These are phyloP conservation scores for Alternaria alternata DNA, from an alignment of 2,329 filamentous ascomycete genomes.

Conservation along the genomic window DNA sequence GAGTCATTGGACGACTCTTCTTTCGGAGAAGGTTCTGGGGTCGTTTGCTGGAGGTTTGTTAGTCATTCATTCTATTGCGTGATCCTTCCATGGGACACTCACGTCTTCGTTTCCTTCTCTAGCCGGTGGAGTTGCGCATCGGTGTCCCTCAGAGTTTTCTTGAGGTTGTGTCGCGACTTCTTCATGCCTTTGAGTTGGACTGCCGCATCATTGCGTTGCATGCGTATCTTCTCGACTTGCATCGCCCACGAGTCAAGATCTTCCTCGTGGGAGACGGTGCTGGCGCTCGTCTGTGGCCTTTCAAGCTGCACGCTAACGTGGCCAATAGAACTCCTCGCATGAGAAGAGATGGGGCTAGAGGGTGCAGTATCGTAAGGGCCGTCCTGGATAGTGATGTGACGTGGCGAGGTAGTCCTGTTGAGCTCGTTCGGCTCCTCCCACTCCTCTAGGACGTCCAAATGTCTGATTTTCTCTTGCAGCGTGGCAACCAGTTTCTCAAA, in stretches of 20 bases:
- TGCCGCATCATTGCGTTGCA: slow-evolving; percentile 44
- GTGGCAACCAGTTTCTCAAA: slow-evolving; percentile 42
- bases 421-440: slow-evolving; percentile 26
- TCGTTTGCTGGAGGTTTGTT: slow-evolving; percentile 8
- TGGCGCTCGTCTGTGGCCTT: slow-evolving; percentile 33
- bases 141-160: slow-evolving; percentile 43
- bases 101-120: slow-evolving; percentile 35
- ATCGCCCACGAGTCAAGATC: slow-evolving; percentile 41
- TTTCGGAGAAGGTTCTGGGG: slow-evolving; percentile 17
- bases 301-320: slow-evolving; percentile 18
- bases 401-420: slow-evolving; percentile 12
- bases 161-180: slow-evolving; percentile 39
- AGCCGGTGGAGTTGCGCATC: slow-evolving; percentile 44
- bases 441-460: slow-evolving; percentile 37
- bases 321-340: slow-evolving; percentile 20
- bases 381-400: slow-evolving; percentile 20
- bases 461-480: slow-evolving; percentile 41
- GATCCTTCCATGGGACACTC: slow-evolving; percentile 6
- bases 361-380: slow-evolving; percentile 19
- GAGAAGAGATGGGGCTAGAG: slow-evolving; percentile 18
- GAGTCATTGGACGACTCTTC: slow-evolving; percentile 19
- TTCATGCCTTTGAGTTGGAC: slow-evolving; percentile 46
- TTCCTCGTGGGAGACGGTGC: slow-evolving; percentile 25
- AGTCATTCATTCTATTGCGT: neutral
- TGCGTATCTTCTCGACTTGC: slow-evolving; percentile 46